A percentile compares a stretch with the other conserved stretches of the same genome.
These are phyloP conservation scores for Scolecobasidium constrictum DNA, from an alignment of 2,329 filamentous ascomycete genomes.

Conservation along the genomic window DNA sequence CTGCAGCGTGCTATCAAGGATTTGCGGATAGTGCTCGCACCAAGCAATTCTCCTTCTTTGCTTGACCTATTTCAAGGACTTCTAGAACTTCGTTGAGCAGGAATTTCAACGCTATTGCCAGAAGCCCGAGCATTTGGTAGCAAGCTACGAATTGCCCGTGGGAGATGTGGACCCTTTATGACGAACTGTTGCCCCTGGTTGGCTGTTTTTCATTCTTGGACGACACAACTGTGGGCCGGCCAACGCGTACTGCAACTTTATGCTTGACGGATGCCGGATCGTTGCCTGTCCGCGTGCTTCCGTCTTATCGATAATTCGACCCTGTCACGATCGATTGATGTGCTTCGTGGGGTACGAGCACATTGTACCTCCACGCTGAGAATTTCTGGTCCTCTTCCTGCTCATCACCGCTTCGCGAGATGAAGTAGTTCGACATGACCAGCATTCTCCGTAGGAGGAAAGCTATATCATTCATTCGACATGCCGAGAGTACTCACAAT, in stretches of 20 bases:
- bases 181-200: neutral
- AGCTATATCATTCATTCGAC: conserved; percentile 7
- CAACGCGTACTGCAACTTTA: neutral
- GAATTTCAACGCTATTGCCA: neutral
- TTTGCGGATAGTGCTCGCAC: too few species aligned
- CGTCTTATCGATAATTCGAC: neutral
- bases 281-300: neutral
- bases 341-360: neutral
- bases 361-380: neutral
- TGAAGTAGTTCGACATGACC: too few species aligned
- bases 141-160: too few species aligned
- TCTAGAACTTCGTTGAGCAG: too few species aligned
- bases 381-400: neutral
- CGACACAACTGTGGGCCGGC: neutral
- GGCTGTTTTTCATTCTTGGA: neutral
- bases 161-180: too few species aligned
- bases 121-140: neutral
- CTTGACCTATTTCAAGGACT: too few species aligned
- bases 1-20: too few species aligned
- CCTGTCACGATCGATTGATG: too few species aligned
- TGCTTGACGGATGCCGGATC: neutral
- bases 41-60: too few species aligned
- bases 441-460: conserved; percentile 4
- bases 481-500: conserved; percentile 5
- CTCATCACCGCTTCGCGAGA: neutral